phyloP scores from a whole-genome alignment of 768 basidiomycete genomes.

The Neoboletus subvelutipes region DNA sequence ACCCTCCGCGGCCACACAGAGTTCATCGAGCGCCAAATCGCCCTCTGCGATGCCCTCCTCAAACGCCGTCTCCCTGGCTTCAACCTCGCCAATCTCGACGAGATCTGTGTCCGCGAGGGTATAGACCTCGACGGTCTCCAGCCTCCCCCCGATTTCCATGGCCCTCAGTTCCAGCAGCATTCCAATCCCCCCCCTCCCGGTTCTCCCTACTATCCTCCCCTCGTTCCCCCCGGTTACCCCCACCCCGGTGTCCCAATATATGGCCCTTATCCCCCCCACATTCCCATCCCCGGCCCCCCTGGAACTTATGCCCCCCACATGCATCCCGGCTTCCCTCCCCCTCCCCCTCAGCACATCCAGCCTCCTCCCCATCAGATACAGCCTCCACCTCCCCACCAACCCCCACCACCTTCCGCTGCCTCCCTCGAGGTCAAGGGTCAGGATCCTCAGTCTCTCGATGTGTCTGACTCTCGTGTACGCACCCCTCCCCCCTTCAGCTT shows the following conservation, averaged over 20 bases:
- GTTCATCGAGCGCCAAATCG: constrained; percentile 75
- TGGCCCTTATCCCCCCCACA: constrained; percentile 43
- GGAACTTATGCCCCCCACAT: constrained; percentile 55
- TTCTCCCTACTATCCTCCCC: constrained; percentile 33
- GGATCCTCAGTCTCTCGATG: constrained; percentile 78
- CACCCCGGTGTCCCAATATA: constrained; percentile 45
- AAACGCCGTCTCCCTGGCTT: constrained; percentile 72
- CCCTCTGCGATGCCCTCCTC: constrained; percentile 76
- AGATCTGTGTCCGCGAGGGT: constrained; percentile 62
- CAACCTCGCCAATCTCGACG: constrained; percentile 63
- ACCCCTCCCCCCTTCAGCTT: neutral
- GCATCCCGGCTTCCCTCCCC: constrained; percentile 60
- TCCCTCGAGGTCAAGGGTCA: constrained; percentile 59
- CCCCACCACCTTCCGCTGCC: neutral
- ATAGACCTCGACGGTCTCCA: constrained; percentile 46
- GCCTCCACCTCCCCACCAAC: constrained; percentile 24
- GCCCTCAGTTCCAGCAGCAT: constrained; percentile 36
- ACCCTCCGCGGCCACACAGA: constrained; percentile 84
- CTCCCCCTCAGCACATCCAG: constrained; percentile 39
- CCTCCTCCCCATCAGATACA: constrained; percentile 39
- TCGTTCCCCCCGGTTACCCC: constrained; percentile 47
- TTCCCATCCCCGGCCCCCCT: constrained; percentile 39
- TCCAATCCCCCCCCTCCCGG: constrained; percentile 26
- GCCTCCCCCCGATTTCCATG: constrained; percentile 31
- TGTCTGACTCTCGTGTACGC: constrained; percentile 64